Conservation (phyloP, 148 eudicot species). For the Arbutus unedo region DNA sequence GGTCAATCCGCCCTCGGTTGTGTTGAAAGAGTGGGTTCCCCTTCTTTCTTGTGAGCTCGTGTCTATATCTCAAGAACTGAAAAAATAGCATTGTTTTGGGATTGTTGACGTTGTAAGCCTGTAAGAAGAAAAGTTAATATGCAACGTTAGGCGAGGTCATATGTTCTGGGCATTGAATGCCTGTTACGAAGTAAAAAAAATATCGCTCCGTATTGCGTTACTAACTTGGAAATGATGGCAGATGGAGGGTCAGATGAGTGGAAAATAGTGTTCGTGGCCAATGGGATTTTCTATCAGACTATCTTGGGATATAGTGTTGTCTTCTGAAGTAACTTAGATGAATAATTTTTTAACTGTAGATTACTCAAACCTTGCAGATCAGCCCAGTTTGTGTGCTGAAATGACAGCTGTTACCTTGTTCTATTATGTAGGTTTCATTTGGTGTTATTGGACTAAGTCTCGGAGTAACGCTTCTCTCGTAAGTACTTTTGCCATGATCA, state of each 20-base stretch:
- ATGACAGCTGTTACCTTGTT: background rate
- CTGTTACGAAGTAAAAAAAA: background rate
- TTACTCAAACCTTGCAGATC: background rate
- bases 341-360: background rate
- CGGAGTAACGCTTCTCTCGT: slow-evolving; percentile 83
- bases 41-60: background rate
- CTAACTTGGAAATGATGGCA: background rate
- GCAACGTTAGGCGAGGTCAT: background rate
- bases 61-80: background rate
- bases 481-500: slow-evolving; percentile 27
- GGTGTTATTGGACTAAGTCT: slow-evolving; percentile 82
- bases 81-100: background rate
- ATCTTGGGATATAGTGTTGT: background rate
- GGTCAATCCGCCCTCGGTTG: background rate
- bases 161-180: background rate
- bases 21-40: background rate
- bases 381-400: background rate
- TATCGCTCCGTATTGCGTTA: background rate
- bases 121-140: too few relatives aligned
- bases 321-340: background rate
- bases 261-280: background rate
- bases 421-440: slow-evolving; percentile 64
- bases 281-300: background rate
- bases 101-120: too few relatives aligned
- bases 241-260: background rate